Conservation (phyloP, 441 rosid genomes). For the Breynia disticha region DNA sequence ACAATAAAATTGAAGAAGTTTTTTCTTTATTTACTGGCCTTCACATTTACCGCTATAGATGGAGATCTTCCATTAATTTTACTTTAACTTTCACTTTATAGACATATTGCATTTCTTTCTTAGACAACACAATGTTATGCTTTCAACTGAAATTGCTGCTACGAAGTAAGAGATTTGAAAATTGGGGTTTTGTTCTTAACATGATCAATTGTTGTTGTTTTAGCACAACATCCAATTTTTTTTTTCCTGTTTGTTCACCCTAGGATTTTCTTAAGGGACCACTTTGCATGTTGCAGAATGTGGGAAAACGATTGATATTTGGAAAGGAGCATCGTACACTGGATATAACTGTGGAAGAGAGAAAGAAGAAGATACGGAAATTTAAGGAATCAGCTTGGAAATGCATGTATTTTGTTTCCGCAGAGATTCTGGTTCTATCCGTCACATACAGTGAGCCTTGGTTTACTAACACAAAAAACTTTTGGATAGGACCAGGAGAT, state of each 20-base stretch:
- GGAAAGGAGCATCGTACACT: constrained; percentile 33
- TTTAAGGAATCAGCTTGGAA: constrained; percentile 99
- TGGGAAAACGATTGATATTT: constrained; percentile 50
- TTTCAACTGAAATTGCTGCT: too few relatives aligned
- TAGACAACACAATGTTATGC: too few relatives aligned
- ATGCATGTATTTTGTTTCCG: constrained; percentile 74
- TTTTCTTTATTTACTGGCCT: too few relatives aligned
- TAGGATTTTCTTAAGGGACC: constrained; percentile 11
- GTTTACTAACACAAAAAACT: constrained; percentile 61
- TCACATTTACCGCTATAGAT: too few relatives aligned
- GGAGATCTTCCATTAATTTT: too few relatives aligned
- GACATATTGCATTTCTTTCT: too few relatives aligned
- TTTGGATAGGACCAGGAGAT: constrained; percentile 90
- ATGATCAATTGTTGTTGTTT: not conserved
- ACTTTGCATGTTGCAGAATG: constrained; percentile 45
- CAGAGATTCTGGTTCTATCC: constrained; percentile 56
- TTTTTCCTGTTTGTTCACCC: constrained; percentile 2
- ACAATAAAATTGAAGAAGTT: too few relatives aligned
- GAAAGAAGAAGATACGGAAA: constrained; percentile 56
- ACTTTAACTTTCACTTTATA: too few relatives aligned
- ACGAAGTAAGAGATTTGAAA: too few relatives aligned
- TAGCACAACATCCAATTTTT: not conserved
- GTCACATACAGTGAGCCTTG: constrained; percentile 83
- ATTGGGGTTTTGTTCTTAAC: not conserved
- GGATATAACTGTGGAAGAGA: constrained; percentile 34